Evolutionary conservation across 1,139 yeast species (phyloP).

Genomic region (Geotrichum citri-aurantii): DNA sequence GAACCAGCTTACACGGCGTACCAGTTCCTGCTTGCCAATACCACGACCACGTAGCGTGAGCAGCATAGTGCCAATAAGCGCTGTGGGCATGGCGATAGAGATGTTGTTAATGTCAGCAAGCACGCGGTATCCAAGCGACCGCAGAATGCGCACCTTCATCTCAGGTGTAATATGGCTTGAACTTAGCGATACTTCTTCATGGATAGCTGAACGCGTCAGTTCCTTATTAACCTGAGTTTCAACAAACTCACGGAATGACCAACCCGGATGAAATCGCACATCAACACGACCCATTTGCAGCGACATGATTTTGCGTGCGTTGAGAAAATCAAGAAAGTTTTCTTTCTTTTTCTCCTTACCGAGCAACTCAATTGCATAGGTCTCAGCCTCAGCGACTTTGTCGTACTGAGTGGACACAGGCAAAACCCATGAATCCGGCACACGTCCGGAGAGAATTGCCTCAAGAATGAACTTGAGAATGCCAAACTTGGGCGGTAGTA

Average conservation of each 20-base stretch:
- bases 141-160: slow-evolving; percentile 29
- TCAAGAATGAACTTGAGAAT: slow-evolving; percentile 51
- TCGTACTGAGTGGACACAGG: slow-evolving; percentile 62
- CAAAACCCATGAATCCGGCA: slow-evolving; percentile 46
- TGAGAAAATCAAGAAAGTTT: slow-evolving; percentile 35
- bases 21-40: slow-evolving; percentile 34
- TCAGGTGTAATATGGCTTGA: slow-evolving; percentile 21
- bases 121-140: slow-evolving; percentile 40
- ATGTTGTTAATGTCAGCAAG: slow-evolving; percentile 39
- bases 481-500: slow-evolving; percentile 60
- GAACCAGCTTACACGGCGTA: slow-evolving; percentile 37
- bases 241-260: slow-evolving; percentile 37
- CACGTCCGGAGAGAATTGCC: slow-evolving; percentile 41
- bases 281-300: slow-evolving; percentile 41
- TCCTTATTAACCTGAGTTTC: slow-evolving; percentile 32
- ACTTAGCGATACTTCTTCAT: background rate
- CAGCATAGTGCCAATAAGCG: slow-evolving; percentile 40
- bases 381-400: slow-evolving; percentile 61
- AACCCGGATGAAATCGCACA: slow-evolving; percentile 40
- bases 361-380: slow-evolving; percentile 54
- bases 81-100: slow-evolving; percentile 43
- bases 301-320: slow-evolving; percentile 35
- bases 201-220: slow-evolving; percentile 12
- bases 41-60: slow-evolving; percentile 40
- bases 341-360: slow-evolving; percentile 53